These are phyloP conservation scores for Boletus insuetus DNA, from an alignment of 768 basidiomycete genomes.

Conservation along the genomic window DNA sequence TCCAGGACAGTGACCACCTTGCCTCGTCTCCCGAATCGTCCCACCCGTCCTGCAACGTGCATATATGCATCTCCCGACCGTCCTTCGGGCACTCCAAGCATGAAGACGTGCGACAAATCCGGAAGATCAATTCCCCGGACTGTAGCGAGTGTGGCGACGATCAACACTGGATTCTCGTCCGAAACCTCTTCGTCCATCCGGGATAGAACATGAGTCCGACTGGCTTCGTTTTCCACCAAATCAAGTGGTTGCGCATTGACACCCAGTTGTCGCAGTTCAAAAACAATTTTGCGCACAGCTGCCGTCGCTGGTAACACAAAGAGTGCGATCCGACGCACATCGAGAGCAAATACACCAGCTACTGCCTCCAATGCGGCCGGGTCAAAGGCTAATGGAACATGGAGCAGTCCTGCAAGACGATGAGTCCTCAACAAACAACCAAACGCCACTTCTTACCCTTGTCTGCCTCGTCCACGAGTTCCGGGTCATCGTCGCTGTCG, in stretches of 20 bases:
- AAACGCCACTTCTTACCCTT: slow-evolving; percentile 12
- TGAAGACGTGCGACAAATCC: slow-evolving; percentile 70
- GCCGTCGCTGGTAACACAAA: slow-evolving; percentile 65
- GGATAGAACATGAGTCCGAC: slow-evolving; percentile 41
- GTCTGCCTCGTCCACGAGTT: slow-evolving; percentile 20
- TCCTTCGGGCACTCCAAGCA: slow-evolving; percentile 59
- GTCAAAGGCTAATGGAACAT: slow-evolving; percentile 52
- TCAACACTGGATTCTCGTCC: slow-evolving; percentile 54
- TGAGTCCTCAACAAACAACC: slow-evolving; percentile 6
- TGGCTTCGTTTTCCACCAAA: slow-evolving; percentile 42
- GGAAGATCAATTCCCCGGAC: slow-evolving; percentile 74
- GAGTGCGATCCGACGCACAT: slow-evolving; percentile 65
- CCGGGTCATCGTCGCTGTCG: slow-evolving; percentile 19
- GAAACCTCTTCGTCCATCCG: slow-evolving; percentile 25
- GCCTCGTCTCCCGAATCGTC: slow-evolving; percentile 63
- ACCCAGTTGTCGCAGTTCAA: slow-evolving; percentile 62
- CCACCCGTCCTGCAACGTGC: slow-evolving; percentile 74
- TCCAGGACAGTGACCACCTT: slow-evolving; percentile 66
- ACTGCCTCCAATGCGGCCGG: slow-evolving; percentile 62
- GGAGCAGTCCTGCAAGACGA: slow-evolving; percentile 39
- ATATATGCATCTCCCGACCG: slow-evolving; percentile 57
- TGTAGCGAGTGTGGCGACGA: slow-evolving; percentile 68
- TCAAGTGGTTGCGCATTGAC: slow-evolving; percentile 65
- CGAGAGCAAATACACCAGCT: slow-evolving; percentile 66
- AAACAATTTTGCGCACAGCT: slow-evolving; percentile 59